Base-by-base conservation (phyloP, 1,284 basidiomycete species). In the Ceratobasidium sp. region DNA sequence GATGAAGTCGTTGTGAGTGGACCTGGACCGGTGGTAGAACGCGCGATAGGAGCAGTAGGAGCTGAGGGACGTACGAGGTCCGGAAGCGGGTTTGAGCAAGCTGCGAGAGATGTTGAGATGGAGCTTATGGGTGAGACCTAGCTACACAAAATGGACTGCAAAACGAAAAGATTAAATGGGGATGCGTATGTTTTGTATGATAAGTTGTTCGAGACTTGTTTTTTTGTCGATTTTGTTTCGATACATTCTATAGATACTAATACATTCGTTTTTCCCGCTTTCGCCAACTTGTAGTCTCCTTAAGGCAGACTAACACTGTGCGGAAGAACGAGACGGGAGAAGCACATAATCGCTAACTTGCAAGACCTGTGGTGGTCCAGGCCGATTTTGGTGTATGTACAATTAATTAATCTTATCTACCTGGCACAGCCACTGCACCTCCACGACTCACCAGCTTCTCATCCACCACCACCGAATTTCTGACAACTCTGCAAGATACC, bases 51-150 rank as follows among this genome's bases (percentile, higher is more conserved):
- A 15, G 9, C 20, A 5, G n/a, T 7, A 28, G 62, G 28, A n/a
- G n/a, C n/a, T 38, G 44, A 48, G 3, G 28, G 40, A 62, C 44
- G 71, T 4, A 50, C n/a, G 12, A 40, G 56, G 23, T 57, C 70
- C 20, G 65, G 65, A 23, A 42, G 56, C 15, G 73, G 73, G 50
- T 75, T 65, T 62, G 73, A 75, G 48, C 73, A 75, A 28, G 73
- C 73, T 15, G 73, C 73, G 17, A 50, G 50, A 28, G 73, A 75
- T 33, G 73, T 75, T 38, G 73, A 75, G 62, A 75, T 75, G 73
- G 73, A 75, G 61, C 48, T 75, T 28, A 75, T 75, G 73, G 62
- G 73, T 62, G 73, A 75, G 48, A 42, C 48, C 23, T 66, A 50
- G 33, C n/a, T n/a, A n/a, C n/a, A n/a, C n/a, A n/a, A n/a, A n/a